These are phyloP conservation scores for Cyclanthera cordifolia DNA, from an alignment of 306 rosid genomes.

Conservation along the genomic window DNA sequence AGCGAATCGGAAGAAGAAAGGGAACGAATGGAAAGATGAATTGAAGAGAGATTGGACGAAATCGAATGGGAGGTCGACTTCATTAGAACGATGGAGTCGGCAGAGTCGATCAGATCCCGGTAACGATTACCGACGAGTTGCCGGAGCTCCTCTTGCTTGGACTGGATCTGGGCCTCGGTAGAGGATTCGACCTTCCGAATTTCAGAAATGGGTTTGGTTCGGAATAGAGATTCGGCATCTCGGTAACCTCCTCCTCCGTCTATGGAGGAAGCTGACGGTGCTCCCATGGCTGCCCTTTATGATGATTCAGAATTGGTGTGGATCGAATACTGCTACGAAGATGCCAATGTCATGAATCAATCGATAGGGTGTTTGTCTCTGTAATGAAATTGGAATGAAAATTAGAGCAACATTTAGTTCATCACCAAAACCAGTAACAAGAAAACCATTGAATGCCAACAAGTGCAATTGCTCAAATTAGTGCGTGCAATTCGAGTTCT, in stretches of 20 bases:
- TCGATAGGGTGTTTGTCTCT: background rate
- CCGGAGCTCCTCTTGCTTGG: constrained; percentile 91
- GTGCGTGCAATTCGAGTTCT: too few relatives aligned
- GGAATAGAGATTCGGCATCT: constrained; percentile 76
- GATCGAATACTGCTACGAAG: background rate
- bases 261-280: constrained; percentile 7
- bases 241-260: constrained; percentile 28
- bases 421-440: too few relatives aligned
- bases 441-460: too few relatives aligned
- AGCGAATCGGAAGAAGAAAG: constrained; percentile 35
- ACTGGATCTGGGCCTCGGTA: constrained; percentile 72
- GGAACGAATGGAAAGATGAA: constrained; percentile 45
- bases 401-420: background rate
- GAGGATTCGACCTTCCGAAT: constrained; percentile 61
- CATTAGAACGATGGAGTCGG: constrained; percentile 86
- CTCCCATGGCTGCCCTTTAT: constrained; percentile 18
- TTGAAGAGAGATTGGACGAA: constrained; percentile 58
- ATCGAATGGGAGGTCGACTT: constrained; percentile 51
- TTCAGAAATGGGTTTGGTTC: constrained; percentile 64
- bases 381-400: background rate
- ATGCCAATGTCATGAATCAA: constrained; percentile 6
- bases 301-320: background rate
- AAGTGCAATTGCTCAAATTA: too few relatives aligned
- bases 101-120: constrained; percentile 96
- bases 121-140: constrained; percentile 88